Conservation (phyloP, 805 yeast species). For the Starmerella bombicola region DNA sequence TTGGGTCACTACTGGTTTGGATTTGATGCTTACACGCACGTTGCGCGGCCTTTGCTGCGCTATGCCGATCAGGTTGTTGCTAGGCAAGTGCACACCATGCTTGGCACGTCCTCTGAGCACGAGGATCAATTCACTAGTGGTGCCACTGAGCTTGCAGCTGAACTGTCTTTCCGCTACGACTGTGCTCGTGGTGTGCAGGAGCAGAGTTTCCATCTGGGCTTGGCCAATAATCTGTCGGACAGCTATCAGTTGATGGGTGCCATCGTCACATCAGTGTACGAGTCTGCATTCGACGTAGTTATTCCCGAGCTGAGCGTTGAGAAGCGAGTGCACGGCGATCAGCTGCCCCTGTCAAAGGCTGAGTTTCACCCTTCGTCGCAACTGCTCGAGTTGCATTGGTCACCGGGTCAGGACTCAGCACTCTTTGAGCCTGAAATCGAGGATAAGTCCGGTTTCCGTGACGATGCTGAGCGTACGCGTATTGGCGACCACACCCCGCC, state of each 20-base stretch:
- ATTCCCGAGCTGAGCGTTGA: conserved; percentile 58
- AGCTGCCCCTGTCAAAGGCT: conserved; percentile 80
- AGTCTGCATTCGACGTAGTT: conserved; percentile 85
- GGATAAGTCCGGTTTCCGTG: not conserved
- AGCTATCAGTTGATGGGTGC: conserved; percentile 78
- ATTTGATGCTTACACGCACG: conserved; percentile 79
- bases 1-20: conserved; percentile 72
- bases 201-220: conserved; percentile 73
- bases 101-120: conserved; percentile 27
- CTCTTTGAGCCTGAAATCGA: conserved; percentile 53
- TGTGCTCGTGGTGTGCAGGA: conserved; percentile 89
- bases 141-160: conserved; percentile 48
- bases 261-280: conserved; percentile 82
- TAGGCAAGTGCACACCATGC: conserved; percentile 66
- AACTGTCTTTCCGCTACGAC: conserved; percentile 90
- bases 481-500: conserved; percentile 3
- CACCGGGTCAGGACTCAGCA: conserved; percentile 81
- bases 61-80: conserved; percentile 89
- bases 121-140: conserved; percentile 3
- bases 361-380: conserved; percentile 66
- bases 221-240: conserved; percentile 40
- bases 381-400: conserved; percentile 79
- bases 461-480: conserved; percentile 1
- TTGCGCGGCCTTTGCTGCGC: conserved; percentile 82
- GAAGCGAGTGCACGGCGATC: conserved; percentile 67